Evolutionary conservation across 2,329 filamentous ascomycete species (phyloP), one percentile per base, ranked within the genome.

Genomic region (Colletotrichum sansevieriae): DNA sequence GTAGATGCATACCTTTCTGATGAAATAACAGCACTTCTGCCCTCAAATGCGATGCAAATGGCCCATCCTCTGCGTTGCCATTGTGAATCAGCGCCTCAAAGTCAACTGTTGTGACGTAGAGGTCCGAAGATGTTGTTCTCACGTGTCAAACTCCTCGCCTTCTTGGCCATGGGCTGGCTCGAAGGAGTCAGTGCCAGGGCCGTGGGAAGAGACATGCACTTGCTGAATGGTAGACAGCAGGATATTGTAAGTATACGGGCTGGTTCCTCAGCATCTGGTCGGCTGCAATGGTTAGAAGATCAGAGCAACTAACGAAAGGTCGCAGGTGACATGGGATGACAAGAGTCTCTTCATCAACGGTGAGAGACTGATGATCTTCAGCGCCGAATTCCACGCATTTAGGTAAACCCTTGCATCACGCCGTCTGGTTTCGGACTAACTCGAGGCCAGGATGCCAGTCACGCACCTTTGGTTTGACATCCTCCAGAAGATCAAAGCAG

Each of bases 401-500:
- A 72, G 78, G 64, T 70, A 29, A 43, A 13, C 6, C 20, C 7
- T 3, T 41, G 11, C 2, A 39, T 20, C 10, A 39, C 11, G 29
- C 20, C 39, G 35, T n/a, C 7, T 15, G 18, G 7, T 13, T 37
- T 41, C 9, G 3, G 13, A 29, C 18, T 55, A 12, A 0, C 35
- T 55, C 2, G 8, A 2, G 5, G 13, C 8, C n/a, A 71, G 70
- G 58, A 74, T 80, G 20, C 78, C 79, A 1, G 77, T 78, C 0
- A 78, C 79, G 0, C 74, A 73, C 6, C 70, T 81, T 2, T 82
- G 88, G 84, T 82, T 91, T 25, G 91, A 94, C 74, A 78, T 93
- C 8, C 89, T 93, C 69, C 89, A 93, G 74, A 94, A 94, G 79
- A 85, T 93, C 78, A 93, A 91, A 77, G 88, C 90, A 1, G 78